Evolutionary conservation across 441 rosid genomes (phyloP), one percentile per base, ranked within the genome.

Genomic region (Manihot esculenta): DNA sequence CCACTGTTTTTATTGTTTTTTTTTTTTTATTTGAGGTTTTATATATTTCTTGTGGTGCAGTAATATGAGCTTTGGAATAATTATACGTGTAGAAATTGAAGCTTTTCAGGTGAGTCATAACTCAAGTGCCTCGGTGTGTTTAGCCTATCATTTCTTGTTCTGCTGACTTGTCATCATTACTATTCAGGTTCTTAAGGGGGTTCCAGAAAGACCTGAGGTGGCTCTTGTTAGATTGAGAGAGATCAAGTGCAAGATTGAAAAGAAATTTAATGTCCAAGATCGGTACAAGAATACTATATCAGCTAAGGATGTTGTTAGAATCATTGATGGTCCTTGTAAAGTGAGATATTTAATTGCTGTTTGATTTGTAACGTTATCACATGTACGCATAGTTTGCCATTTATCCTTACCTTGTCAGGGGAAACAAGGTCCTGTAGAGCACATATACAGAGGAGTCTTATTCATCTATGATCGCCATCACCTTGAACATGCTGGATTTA

Each of bases 401-500:
- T 57, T 59, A 38, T 20, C 18, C 63, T 57, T 78, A 53, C 71
- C 55, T 72, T 76, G 15, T 69, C 50, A 96, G 97, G 99, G 98
- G 60, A 90, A 88, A 71, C 98, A 93, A 90, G 98, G 99, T 74
- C 95, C 97, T 47, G 98, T 93, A 58, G 97, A 83, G 77, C 99
- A 95, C 84, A 89, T 93, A 70, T 93, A 74, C 66, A 89, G 81
- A 80, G 94, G 93, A 66, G 80, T 93, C 55, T 74, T 95, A 71
- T 95, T 95, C 58, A 76, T 95, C 54, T 82, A 84, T 75, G 99
- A 95, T 74, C 93, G 97, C 10, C 97, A 88, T 82, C 97, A 93
- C 78, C 90, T 93, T 69, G 99, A 95, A 81, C 98, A 95, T 86
- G 98, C 97, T 23, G 98, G 99, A 55, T 96, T 87, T 79, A 91